A percentile compares a stretch with the other conserved stretches of the same genome.
Evolutionary conservation across 1,139 yeast genomes (phyloP).

Genomic region (Geotrichum fermentans): DNA sequence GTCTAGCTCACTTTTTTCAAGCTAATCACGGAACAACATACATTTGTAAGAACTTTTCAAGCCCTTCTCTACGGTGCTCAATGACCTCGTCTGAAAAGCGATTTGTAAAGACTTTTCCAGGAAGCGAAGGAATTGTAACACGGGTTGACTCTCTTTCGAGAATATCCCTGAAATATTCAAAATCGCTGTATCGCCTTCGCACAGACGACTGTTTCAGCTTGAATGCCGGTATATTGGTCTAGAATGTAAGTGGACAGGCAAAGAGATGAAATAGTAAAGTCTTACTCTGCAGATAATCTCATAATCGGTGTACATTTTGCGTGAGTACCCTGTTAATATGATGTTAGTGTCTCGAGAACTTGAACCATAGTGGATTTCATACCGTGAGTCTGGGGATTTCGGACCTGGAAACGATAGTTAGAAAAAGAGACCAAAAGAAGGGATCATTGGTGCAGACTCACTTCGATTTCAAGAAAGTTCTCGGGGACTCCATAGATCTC

Average conservation of each 20-base stretch:
- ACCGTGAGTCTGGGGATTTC: constrained; percentile 78
- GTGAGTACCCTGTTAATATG: constrained; percentile 41
- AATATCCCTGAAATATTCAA: constrained; percentile 71
- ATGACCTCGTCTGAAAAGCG: constrained; percentile 80
- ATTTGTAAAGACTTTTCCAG: constrained; percentile 73
- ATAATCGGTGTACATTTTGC: constrained; percentile 80
- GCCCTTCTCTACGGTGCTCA: constrained; percentile 76
- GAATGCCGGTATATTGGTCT: constrained; percentile 72
- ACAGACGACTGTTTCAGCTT: constrained; percentile 61
- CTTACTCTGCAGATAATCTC: constrained; percentile 73
- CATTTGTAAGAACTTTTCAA: constrained; percentile 70
- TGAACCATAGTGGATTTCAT: constrained; percentile 14
- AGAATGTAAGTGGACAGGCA: constrained; percentile 1
- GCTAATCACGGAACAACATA: too few species aligned
- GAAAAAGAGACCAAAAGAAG: background rate
- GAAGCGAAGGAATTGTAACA: constrained; percentile 80
- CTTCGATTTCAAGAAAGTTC: constrained; percentile 88
- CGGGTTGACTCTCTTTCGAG: constrained; percentile 70
- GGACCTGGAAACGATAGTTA: constrained; percentile 38
- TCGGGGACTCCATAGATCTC: constrained; percentile 94
- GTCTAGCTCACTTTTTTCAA: too few species aligned
- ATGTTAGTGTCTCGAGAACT: background rate
- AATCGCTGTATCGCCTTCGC: constrained; percentile 85
- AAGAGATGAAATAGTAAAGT: constrained; percentile 12
- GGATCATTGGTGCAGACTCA: constrained; percentile 32